phyloP scores from a whole-genome alignment of 441 rosid species.

The Jatropha multifida region DNA sequence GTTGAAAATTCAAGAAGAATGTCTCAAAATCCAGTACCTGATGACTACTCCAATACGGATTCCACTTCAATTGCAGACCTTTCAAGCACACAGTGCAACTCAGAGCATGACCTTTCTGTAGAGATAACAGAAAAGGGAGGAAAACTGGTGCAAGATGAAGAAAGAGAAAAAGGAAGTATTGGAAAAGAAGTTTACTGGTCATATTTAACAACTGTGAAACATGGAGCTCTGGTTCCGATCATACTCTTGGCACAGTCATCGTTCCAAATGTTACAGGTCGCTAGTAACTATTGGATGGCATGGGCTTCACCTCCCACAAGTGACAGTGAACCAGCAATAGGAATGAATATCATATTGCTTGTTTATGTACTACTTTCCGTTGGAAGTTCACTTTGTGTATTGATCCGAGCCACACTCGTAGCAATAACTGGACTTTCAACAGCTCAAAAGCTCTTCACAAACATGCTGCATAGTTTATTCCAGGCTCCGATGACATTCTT shows the following conservation, averaged over 20 bases:
- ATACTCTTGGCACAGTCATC: slow-evolving; percentile 85
- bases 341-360: slow-evolving; percentile 62
- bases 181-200: slow-evolving; percentile 92
- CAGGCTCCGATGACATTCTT: slow-evolving; percentile 96
- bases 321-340: slow-evolving; percentile 45
- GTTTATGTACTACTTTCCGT: slow-evolving; percentile 71
- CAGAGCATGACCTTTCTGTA: slow-evolving; percentile 51
- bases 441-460: slow-evolving; percentile 76
- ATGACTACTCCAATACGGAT: slow-evolving; percentile 40
- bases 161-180: slow-evolving; percentile 89
- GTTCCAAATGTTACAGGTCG: slow-evolving; percentile 82
- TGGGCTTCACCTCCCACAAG: slow-evolving; percentile 82
- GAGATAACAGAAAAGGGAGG: slow-evolving; percentile 68
- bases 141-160: slow-evolving; percentile 92
- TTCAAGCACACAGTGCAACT: slow-evolving; percentile 42
- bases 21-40: slow-evolving; percentile 35
- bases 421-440: slow-evolving; percentile 76
- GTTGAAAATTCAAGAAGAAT: slow-evolving; percentile 59
- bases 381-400: slow-evolving; percentile 73
- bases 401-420: slow-evolving; percentile 65
- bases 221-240: slow-evolving; percentile 76
- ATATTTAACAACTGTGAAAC: slow-evolving; percentile 70
- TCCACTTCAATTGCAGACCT: slow-evolving; percentile 40
- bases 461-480: slow-evolving; percentile 75
- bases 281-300: slow-evolving; percentile 99